phyloP scores from a whole-genome alignment of 176 grass and related monocot genomes.

The Aegilops sharonensis region DNA sequence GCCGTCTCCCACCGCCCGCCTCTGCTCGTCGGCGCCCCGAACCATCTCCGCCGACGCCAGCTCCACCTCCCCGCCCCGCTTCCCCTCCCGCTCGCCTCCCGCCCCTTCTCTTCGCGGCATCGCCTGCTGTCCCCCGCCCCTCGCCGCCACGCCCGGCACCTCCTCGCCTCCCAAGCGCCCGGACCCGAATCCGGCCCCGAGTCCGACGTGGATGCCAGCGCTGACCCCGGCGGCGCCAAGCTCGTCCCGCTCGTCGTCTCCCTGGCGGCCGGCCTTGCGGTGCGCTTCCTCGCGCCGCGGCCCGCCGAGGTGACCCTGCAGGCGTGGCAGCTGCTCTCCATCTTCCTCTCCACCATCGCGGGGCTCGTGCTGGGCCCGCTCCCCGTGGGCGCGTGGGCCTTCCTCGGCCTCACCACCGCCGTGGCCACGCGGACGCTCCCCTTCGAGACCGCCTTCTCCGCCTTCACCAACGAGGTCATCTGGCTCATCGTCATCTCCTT shows the following conservation, averaged over 20 bases:
- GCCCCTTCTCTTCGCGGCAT: conserved; percentile 1
- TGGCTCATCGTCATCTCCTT: conserved; percentile 98
- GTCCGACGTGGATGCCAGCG: background rate
- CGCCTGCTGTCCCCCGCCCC: conserved; percentile 7
- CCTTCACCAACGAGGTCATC: conserved; percentile 95
- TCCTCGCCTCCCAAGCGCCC: conserved; percentile 24
- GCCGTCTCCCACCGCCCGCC: conserved; percentile 35
- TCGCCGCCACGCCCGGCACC: conserved; percentile 24
- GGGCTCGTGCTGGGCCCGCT: conserved; percentile 84
- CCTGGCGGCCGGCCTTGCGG: conserved; percentile 63
- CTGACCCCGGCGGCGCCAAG: conserved; percentile 37
- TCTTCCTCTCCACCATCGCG: conserved; percentile 84
- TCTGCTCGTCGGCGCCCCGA: background rate
- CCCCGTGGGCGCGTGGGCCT: conserved; percentile 93
- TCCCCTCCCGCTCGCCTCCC: background rate
- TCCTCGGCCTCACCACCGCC: conserved; percentile 76
- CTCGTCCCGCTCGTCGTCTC: conserved; percentile 57
- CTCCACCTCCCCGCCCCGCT: background rate
- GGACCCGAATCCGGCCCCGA: background rate
- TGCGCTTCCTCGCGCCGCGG: conserved; percentile 66
- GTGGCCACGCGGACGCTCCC: conserved; percentile 75
- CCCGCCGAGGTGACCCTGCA: conserved; percentile 59
- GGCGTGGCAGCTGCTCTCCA: conserved; percentile 91
- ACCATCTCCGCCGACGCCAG: conserved; percentile 3
- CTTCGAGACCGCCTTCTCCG: conserved; percentile 78